A percentile compares a stretch with the other conserved stretches of the same genome.
Evolutionary conservation across 371 early-diverging fungal genomes (phyloP).

Genomic region (Dinochytrium kinnereticum): DNA sequence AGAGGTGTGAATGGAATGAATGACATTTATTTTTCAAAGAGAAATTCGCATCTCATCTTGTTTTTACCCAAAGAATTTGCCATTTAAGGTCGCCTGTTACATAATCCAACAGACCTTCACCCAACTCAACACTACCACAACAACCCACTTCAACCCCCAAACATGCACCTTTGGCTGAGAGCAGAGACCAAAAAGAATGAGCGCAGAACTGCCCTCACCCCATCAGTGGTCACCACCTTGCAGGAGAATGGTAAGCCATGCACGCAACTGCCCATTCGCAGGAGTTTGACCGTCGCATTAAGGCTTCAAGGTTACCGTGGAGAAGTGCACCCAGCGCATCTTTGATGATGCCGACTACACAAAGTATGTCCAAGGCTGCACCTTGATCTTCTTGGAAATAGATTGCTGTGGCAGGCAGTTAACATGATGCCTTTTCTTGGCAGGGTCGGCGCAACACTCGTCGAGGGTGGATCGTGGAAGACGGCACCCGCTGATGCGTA

Average conservation of each 20-base stretch:
- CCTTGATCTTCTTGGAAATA: neutral
- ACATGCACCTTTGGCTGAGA: constrained; percentile 90
- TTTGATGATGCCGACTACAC: constrained; percentile 90
- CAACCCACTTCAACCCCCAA: constrained; percentile 1
- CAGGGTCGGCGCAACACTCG: constrained; percentile 83
- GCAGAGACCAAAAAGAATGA: constrained; percentile 97
- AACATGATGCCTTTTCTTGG: constrained; percentile 7
- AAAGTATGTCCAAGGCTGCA: constrained; percentile 56
- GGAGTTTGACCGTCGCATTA: constrained; percentile 7
- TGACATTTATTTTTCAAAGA: too few relatives aligned
- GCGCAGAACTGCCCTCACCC: constrained; percentile 93
- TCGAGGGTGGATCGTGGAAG: constrained; percentile 80
- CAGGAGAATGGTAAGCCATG: constrained; percentile 38
- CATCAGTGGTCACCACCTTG: constrained; percentile 76
- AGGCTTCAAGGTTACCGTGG: constrained; percentile 91
- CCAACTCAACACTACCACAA: neutral
- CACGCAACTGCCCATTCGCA: neutral
- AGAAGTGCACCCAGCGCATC: constrained; percentile 79
- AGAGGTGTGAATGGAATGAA: too few relatives aligned
- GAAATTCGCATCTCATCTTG: neutral
- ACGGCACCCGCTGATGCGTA: constrained; percentile 86
- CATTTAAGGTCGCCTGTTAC: too few relatives aligned
- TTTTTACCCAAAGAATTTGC: neutral
- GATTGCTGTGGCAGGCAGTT: too few relatives aligned
- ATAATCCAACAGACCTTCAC: too few relatives aligned